Evolutionary conservation across 2,329 filamentous ascomycete species (phyloP).

Genomic region (Monilinia polystroma): DNA sequence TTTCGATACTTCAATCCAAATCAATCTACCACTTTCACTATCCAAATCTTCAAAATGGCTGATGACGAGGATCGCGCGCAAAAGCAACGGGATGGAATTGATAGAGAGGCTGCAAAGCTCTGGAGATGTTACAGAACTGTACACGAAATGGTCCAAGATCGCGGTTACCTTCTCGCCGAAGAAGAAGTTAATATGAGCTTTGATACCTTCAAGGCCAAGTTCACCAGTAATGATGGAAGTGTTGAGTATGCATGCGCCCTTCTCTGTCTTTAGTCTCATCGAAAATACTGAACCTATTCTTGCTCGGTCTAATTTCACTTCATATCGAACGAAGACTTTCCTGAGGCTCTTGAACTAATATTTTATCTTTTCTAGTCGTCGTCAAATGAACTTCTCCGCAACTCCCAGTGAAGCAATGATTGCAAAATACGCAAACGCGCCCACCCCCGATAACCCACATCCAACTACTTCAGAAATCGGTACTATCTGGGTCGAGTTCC

Average conservation of each 20-base stretch:
- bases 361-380: slow-evolving; percentile 57
- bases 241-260: slow-evolving; percentile 65
- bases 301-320: slow-evolving; percentile 12
- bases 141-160: slow-evolving; percentile 90
- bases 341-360: slow-evolving; percentile 18
- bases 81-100: slow-evolving; percentile 40
- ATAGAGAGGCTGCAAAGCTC: slow-evolving; percentile 59
- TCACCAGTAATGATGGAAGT: slow-evolving; percentile 68
- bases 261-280: background rate
- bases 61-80: slow-evolving; percentile 37
- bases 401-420: slow-evolving; percentile 82
- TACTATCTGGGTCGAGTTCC: slow-evolving; percentile 92
- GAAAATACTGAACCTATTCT: slow-evolving; percentile 17
- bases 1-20: background rate
- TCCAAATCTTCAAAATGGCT: slow-evolving; percentile 30
- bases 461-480: slow-evolving; percentile 72
- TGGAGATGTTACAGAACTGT: slow-evolving; percentile 94
- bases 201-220: slow-evolving; percentile 74
- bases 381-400: slow-evolving; percentile 83
- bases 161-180: slow-evolving; percentile 89
- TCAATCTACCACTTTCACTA: background rate
- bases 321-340: background rate
- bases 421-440: slow-evolving; percentile 73
- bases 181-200: slow-evolving; percentile 85
- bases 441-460: slow-evolving; percentile 66